Base-by-base conservation (phyloP, 2,329 filamentous ascomycete species). In the Aspergillus pseudonomiae region DNA sequence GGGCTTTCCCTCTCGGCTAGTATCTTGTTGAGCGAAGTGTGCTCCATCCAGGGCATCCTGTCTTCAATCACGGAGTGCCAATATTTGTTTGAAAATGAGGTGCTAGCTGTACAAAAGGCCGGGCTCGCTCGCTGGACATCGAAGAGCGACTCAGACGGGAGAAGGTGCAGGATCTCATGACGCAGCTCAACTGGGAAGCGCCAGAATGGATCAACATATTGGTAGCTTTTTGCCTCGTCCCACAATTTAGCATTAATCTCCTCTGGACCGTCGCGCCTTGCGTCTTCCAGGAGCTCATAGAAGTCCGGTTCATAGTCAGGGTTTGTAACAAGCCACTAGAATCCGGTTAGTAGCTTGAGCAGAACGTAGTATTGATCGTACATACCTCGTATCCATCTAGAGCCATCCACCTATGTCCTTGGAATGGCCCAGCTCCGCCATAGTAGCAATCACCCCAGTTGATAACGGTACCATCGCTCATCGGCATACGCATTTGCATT, bases 261-360 rank as follows among this genome's bases (percentile, higher is more conserved):
- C 10, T 46, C 43, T 24, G 21, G 21, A 6, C 21, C 3, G 10
- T 24, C n/a, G n/a, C 43, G 43, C 10, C 21, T 21, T 48, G 45
- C 21, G 1, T 16, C 45, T 26, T 28, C 24, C 24, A 48, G 5
- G 30, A 48, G 30, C 4, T 55, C 4, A 48, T 26, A 24, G n/a
- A 46, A 21, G 32, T 48, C 45, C 16, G 45, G 19, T n/a, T n/a
- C 12, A 26, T 43, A 43, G 2, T 26, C 19, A 0, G 63, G 60
- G 24, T 59, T 46, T 1, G 32, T 14, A 21, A 63, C 57, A 21
- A 59, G n/a, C 61, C 61, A 63, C 63, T 65, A 6, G 14, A 11
- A 2, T 11, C 6, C 2, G 24, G 24, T 48, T 28, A 48, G 16
- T 26, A 4, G 12, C 3, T 48, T 6, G 4, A 16, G 12, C 12